A percentile compares a stretch with the other conserved stretches of the same genome.
Evolutionary conservation across 768 basidiomycete genomes (phyloP).

Genomic region (Tephrocybe sp.): DNA sequence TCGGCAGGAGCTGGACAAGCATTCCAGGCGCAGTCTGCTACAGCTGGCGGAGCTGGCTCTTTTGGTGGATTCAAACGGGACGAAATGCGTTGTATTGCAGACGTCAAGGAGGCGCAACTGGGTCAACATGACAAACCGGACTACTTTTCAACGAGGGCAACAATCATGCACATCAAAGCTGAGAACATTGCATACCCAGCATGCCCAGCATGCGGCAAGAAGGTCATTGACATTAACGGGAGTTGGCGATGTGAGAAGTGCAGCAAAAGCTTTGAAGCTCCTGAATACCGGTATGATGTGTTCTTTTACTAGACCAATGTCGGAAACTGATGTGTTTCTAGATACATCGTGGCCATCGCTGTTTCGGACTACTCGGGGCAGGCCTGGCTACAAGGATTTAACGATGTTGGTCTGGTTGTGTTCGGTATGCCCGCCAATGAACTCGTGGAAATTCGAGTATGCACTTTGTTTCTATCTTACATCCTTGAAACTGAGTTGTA

Average conservation of each 20-base stretch:
- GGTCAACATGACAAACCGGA: conserved; percentile 77
- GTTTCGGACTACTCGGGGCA: conserved; percentile 89
- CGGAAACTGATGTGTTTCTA: conserved; percentile 21
- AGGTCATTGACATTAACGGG: conserved; percentile 66
- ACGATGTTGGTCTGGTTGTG: conserved; percentile 78
- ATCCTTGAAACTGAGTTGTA: neutral
- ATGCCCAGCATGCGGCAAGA: conserved; percentile 89
- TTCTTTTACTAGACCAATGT: neutral
- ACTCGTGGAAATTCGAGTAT: conserved; percentile 68
- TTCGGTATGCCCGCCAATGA: conserved; percentile 82
- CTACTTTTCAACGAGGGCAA: conserved; percentile 78
- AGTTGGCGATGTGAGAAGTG: conserved; percentile 97
- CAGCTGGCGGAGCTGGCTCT: conserved; percentile 29
- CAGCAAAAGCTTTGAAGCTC: conserved; percentile 61
- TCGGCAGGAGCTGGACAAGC: conserved; percentile 53
- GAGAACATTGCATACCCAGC: conserved; percentile 88
- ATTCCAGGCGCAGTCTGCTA: conserved; percentile 77
- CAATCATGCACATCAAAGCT: conserved; percentile 82
- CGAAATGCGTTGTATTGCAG: conserved; percentile 69
- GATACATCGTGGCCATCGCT: conserved; percentile 82
- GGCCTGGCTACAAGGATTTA: conserved; percentile 93
- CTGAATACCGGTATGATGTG: conserved; percentile 73
- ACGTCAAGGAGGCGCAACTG: conserved; percentile 75
- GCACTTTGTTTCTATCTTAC: neutral
- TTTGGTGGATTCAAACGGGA: conserved; percentile 57